Conservation (phyloP, 2,329 filamentous ascomycete genomes). For the Plectosphaerella plurivora region DNA sequence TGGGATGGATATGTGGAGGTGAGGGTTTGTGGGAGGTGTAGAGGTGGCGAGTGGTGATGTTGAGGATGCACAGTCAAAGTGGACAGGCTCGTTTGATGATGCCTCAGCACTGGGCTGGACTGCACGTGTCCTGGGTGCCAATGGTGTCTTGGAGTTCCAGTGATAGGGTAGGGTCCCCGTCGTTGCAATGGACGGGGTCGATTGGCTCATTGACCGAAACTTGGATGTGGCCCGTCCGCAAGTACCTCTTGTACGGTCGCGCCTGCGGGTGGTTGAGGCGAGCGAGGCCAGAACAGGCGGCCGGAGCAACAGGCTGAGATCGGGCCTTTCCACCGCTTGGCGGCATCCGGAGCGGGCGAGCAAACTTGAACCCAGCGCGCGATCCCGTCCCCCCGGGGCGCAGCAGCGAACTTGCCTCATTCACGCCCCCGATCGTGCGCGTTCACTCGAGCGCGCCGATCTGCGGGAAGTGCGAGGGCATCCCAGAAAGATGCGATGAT, state of each 20-base stretch:
- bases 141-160: background rate
- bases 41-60: too few species aligned
- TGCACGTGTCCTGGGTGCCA: too few species aligned
- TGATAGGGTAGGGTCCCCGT: background rate
- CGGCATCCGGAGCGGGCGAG: background rate
- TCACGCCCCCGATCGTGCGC: background rate
- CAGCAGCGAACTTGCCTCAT: background rate
- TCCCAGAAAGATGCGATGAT: background rate
- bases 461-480: too few species aligned
- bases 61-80: background rate
- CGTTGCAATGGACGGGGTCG: too few species aligned
- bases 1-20: too few species aligned
- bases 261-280: conserved; percentile 5
- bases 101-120: background rate
- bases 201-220: too few species aligned
- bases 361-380: background rate
- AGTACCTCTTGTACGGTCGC: background rate
- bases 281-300: background rate
- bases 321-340: conserved; percentile 6
- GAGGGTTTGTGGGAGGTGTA: too few species aligned
- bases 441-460: background rate
- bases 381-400: too few species aligned
- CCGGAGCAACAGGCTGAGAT: background rate
- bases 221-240: background rate
- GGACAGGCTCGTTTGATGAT: background rate